These are phyloP conservation scores for Nannizzia gypsea DNA, from an alignment of 2,329 filamentous ascomycete species.

Conservation along the genomic window DNA sequence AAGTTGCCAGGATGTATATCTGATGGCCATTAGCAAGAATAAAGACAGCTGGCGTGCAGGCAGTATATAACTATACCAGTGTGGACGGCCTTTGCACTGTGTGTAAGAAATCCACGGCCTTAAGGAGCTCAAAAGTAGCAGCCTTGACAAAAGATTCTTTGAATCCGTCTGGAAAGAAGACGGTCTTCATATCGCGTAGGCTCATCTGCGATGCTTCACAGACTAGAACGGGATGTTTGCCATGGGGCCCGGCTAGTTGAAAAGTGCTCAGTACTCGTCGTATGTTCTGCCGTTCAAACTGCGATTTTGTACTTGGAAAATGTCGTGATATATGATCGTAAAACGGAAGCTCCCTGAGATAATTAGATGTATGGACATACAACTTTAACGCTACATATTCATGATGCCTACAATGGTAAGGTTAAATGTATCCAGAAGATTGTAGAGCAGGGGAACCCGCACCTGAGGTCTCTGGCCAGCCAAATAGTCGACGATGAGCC, in stretches of 20 bases:
- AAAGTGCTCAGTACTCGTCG: constrained; percentile 25
- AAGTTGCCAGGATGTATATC: constrained; percentile 27
- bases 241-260: constrained; percentile 18
- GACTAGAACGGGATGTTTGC: constrained; percentile 20
- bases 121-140: constrained; percentile 4
- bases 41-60: background rate
- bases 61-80: constrained; percentile 17
- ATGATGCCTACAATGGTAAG: background rate
- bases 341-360: constrained; percentile 20
- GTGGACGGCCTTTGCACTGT: constrained; percentile 20
- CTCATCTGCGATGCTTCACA: constrained; percentile 22
- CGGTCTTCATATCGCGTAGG: constrained; percentile 11
- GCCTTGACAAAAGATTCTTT: background rate
- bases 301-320: constrained; percentile 14
- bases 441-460: background rate
- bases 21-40: background rate
- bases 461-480: constrained; percentile 20
- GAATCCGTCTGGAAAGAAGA: background rate
- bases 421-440: background rate
- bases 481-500: constrained; percentile 22
- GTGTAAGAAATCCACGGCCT: constrained; percentile 25
- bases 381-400: constrained; percentile 17
- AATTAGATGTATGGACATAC: constrained; percentile 17
- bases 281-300: constrained; percentile 19
- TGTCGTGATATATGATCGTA: constrained; percentile 19